Evolutionary conservation across 345 rosid genomes (phyloP), one percentile per base, ranked within the genome.

Genomic region (Citrus sp.): DNA sequence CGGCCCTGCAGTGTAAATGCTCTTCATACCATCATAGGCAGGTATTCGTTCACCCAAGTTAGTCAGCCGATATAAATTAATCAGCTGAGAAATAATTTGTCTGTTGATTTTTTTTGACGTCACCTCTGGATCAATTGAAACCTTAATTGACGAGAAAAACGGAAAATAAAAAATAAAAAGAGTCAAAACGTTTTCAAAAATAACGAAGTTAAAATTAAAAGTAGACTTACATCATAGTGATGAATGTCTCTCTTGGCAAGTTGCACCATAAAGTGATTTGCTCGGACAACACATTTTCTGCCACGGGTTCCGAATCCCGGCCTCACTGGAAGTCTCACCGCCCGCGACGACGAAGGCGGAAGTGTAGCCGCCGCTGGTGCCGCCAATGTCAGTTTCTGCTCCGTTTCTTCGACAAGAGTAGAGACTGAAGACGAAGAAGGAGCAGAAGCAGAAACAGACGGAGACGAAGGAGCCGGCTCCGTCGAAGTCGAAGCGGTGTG

Each of bases 1-100:
- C 0, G 88, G 73, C 1, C 95, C 98, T 3, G 95, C 97, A 0
- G 95, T 94, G 69, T 89, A 91, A 2, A 92, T 67, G 40, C 89
- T 87, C 70, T 92, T 94, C 75, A 80, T 66, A 0, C 98, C 97
- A 86, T 94, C 98, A 69, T 91, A 94, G 0, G 97, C 98, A 2
- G 87, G 89, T 10, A 5, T 22, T 49, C 85, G 74, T 4, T 58
- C 22, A 0, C 82, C 93, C 46, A 91, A 62, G 21, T 90, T 88
- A 0, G 90, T 83, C 6, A 59, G 79, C 0, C 78, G 4, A 67
- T 79, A 92, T 1, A 14, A 5, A 0, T 9, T 0, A 10, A 55
- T 76, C 1, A 95, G 84, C 27, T 64, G 46, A 3, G 51, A 30
- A 0, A 93, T 80, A 4, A 95, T 80, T 0, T 70, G 76, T 6